Evolutionary conservation across 345 rosid species (phyloP).

Genomic region (Salix udensis): DNA sequence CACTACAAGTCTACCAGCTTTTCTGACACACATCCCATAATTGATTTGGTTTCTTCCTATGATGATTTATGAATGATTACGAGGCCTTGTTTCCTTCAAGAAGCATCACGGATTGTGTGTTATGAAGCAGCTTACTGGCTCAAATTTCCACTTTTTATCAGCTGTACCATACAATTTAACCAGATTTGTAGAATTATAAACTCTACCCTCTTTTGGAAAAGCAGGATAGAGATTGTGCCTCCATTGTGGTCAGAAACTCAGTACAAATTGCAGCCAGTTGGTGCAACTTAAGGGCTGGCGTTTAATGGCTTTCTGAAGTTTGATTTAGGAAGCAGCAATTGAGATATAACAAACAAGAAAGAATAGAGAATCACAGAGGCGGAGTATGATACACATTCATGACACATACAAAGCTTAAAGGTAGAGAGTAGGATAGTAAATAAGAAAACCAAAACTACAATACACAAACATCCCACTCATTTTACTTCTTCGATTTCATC

Average conservation of each 20-base stretch:
- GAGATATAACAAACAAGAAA: slow-evolving; percentile 1
- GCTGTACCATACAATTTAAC: neutral
- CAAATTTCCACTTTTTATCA: neutral
- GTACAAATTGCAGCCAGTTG: neutral
- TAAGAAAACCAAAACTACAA: slow-evolving; percentile 22
- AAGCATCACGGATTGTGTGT: neutral
- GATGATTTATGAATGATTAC: neutral
- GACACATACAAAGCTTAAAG: slow-evolving; percentile 25
- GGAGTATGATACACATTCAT: slow-evolving; percentile 29
- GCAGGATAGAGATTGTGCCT: neutral
- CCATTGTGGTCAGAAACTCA: neutral
- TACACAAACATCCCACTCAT: slow-evolving; percentile 24
- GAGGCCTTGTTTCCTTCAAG: neutral
- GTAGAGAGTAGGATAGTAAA: slow-evolving; percentile 10
- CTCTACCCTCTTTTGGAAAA: neutral
- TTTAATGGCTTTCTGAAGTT: neutral
- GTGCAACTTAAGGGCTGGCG: neutral
- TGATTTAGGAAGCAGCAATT: slow-evolving; percentile 2
- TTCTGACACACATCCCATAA: neutral
- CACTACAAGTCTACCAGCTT: neutral
- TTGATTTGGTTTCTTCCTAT: neutral
- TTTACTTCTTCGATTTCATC: slow-evolving; percentile 77
- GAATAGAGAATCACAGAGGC: slow-evolving; percentile 6
- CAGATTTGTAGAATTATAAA: too few species aligned
- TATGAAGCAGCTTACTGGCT: too few species aligned